These are phyloP conservation scores for Botrytis elliptica DNA, from an alignment of 2,329 filamentous ascomycete species.

Conservation along the genomic window DNA sequence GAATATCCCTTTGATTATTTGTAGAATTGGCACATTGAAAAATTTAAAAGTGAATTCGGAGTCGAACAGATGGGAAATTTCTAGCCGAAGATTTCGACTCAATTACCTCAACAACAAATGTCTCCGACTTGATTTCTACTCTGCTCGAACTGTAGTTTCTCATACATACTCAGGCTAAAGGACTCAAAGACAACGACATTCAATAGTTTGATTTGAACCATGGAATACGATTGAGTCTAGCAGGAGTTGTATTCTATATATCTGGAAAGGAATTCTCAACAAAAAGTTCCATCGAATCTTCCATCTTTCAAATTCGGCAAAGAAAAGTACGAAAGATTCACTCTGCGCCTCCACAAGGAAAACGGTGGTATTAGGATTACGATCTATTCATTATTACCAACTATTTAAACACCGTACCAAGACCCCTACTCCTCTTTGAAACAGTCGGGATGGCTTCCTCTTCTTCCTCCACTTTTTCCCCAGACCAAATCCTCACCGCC, in stretches of 20 bases:
- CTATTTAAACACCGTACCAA: not conserved
- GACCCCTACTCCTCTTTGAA: not conserved
- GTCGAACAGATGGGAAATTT: too few species aligned
- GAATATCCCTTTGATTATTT: not conserved
- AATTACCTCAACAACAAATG: not conserved
- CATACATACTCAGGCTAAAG: rapidly evolving
- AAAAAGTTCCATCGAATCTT: not conserved
- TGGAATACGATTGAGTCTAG: not conserved
- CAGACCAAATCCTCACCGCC: not conserved
- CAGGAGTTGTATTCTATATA: not conserved
- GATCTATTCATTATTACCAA: too few species aligned
- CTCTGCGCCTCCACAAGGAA: not conserved
- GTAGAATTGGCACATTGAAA: not conserved
- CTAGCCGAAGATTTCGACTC: not conserved
- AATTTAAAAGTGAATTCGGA: not conserved
- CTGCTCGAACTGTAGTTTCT: not conserved
- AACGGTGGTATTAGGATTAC: not conserved
- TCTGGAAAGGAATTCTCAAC: not conserved
- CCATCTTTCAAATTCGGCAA: not conserved
- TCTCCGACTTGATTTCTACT: not conserved
- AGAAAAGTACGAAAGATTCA: not conserved
- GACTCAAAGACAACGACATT: not conserved
- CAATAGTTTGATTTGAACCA: not conserved
- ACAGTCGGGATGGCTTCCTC: not conserved
- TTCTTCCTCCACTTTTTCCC: not conserved